Conservation (phyloP, 805 yeast species). For the Myxozyma lipomycoides region DNA sequence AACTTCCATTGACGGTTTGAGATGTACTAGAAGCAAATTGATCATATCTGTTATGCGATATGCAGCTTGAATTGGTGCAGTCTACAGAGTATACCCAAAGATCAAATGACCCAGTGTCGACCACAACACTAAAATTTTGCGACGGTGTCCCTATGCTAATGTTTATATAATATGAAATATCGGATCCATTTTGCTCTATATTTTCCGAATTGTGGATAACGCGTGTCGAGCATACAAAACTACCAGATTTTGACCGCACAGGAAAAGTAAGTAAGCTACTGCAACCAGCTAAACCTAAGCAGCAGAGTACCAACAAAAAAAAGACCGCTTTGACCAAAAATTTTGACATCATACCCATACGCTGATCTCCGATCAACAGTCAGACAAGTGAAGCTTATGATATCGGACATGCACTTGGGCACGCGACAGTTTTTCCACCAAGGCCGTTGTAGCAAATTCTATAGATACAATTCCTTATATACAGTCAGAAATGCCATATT, state of each 20-base stretch:
- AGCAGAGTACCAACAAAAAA: not conserved
- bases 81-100: slow-evolving; percentile 57
- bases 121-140: slow-evolving; percentile 47
- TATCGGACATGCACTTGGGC: too few relatives aligned
- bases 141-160: slow-evolving; percentile 30
- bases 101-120: slow-evolving; percentile 65
- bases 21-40: slow-evolving; percentile 27
- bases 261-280: too few relatives aligned
- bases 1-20: slow-evolving; percentile 27
- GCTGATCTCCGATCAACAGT: not conserved
- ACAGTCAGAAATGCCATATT: too few relatives aligned
- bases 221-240: not conserved
- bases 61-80: slow-evolving; percentile 49
- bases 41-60: slow-evolving; percentile 29
- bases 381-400: too few relatives aligned
- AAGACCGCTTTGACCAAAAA: not conserved
- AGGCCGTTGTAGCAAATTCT: too few relatives aligned
- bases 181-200: slow-evolving; percentile 31
- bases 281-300: not conserved
- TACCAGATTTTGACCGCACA: too few relatives aligned
- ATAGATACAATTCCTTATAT: too few relatives aligned
- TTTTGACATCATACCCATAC: not conserved
- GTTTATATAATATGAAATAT: slow-evolving; percentile 33
- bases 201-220: slow-evolving; percentile 5
- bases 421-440: too few relatives aligned